Evolutionary conservation across 1,139 yeast species (phyloP).

Genomic region (Candida anutae): DNA sequence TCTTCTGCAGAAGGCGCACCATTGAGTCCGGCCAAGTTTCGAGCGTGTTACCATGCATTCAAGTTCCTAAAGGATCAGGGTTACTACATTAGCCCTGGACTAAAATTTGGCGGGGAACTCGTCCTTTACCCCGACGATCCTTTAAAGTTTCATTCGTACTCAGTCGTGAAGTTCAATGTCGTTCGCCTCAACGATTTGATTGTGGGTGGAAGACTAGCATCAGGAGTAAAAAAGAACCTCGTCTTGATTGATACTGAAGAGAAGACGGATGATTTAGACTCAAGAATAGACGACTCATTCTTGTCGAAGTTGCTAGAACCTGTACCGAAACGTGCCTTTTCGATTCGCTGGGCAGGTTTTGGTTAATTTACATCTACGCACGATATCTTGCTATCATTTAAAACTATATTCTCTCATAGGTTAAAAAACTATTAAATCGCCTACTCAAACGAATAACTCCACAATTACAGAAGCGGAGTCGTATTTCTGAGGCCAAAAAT

Average conservation of each 20-base stretch:
- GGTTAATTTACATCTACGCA: conserved; percentile 44
- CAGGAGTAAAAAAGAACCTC: conserved; percentile 87
- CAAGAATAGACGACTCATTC: background rate
- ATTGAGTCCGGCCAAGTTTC: background rate
- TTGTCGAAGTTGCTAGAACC: conserved; percentile 5
- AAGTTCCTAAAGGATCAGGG: conserved; percentile 37
- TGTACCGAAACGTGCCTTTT: conserved; percentile 33
- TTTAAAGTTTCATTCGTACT: conserved; percentile 79
- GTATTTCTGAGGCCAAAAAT: too few species aligned
- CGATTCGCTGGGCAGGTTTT: conserved; percentile 80
- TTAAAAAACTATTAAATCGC: too few species aligned
- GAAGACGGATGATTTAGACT: conserved; percentile 8
- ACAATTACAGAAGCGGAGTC: too few species aligned
- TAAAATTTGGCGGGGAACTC: conserved; percentile 84
- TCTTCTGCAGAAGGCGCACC: background rate
- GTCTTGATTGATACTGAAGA: conserved; percentile 44
- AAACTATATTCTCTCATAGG: too few species aligned
- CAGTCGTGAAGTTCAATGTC: conserved; percentile 55
- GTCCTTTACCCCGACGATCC: conserved; percentile 96
- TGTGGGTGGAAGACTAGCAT: conserved; percentile 83
- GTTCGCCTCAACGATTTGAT: conserved; percentile 50
- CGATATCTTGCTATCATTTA: too few species aligned
- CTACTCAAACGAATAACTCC: too few species aligned
- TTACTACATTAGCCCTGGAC: conserved; percentile 70
- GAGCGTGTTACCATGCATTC: conserved; percentile 6